Evolutionary conservation across 345 rosid genomes (phyloP).

Genomic region (Clausena lansium): DNA sequence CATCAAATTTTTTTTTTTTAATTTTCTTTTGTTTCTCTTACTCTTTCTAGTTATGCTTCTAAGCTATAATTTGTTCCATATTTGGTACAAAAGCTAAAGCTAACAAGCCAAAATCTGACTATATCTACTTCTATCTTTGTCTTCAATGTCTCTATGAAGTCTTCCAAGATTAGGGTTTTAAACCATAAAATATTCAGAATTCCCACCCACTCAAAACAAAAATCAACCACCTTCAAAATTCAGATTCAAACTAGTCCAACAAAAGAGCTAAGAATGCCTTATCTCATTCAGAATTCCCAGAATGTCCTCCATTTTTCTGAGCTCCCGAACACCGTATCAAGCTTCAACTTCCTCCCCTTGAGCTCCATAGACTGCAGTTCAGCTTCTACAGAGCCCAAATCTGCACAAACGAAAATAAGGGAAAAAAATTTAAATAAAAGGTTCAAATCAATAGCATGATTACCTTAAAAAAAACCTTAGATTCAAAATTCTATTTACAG

Average conservation of each 20-base stretch:
- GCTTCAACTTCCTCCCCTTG: conserved; percentile 19
- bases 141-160: conserved; percentile 16
- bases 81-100: background rate
- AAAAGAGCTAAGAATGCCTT: conserved; percentile 8
- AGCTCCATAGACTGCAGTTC: conserved; percentile 26
- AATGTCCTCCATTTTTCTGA: conserved; percentile 4
- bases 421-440: background rate
- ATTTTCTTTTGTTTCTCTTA: background rate
- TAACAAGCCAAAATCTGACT: background rate
- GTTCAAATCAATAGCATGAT: background rate
- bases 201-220: conserved; percentile 15
- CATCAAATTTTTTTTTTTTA: conserved; percentile 38
- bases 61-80: conserved; percentile 31
- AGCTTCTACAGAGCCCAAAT: conserved; percentile 39
- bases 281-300: conserved; percentile 17
- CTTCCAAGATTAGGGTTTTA: conserved; percentile 15
- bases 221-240: conserved; percentile 17
- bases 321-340: conserved; percentile 17
- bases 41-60: conserved; percentile 13
- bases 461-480: background rate
- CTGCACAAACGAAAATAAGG: conserved; percentile 20
- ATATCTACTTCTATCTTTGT: background rate
- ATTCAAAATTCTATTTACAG: background rate
- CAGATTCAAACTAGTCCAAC: conserved; percentile 8
- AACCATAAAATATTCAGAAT: background rate